These are phyloP conservation scores for Saccharomycopsis phalli DNA, from an alignment of 1,139 yeast species.

Conservation along the genomic window DNA sequence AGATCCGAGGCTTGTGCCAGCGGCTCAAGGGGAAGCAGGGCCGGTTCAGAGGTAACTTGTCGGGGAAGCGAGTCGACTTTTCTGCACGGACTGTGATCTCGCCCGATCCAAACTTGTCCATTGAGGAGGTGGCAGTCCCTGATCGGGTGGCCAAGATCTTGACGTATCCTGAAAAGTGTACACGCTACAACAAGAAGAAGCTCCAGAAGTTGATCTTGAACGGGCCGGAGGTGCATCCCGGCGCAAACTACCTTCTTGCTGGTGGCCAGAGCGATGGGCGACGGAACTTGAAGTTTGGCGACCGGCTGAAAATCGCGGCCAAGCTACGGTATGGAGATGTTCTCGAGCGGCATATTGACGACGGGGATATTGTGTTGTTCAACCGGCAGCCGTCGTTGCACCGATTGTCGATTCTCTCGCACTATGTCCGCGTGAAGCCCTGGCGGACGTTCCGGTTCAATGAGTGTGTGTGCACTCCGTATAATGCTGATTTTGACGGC, in stretches of 20 bases:
- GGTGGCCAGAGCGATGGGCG: slow-evolving; percentile 70
- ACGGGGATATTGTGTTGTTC: slow-evolving; percentile 91
- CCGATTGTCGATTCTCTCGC: slow-evolving; percentile 86
- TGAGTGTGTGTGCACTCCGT: slow-evolving; percentile 99
- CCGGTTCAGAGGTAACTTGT: slow-evolving; percentile 93
- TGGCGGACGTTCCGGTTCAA: slow-evolving; percentile 97
- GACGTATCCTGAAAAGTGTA: slow-evolving; percentile 93
- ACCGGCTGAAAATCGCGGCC: slow-evolving; percentile 67
- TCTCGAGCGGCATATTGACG: slow-evolving; percentile 96
- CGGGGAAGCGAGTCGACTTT: slow-evolving; percentile 98
- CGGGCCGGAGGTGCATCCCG: slow-evolving; percentile 90
- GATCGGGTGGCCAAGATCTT: slow-evolving; percentile 92
- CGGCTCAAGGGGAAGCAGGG: slow-evolving; percentile 98
- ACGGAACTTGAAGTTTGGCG: slow-evolving; percentile 85
- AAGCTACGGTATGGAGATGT: slow-evolving; percentile 79
- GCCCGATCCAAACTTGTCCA: slow-evolving; percentile 91
- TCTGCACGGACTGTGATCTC: slow-evolving; percentile 98
- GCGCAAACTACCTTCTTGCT: slow-evolving; percentile 86
- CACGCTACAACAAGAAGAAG: slow-evolving; percentile 75
- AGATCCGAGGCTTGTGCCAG: slow-evolving; percentile 95
- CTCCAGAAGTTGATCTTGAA: slow-evolving; percentile 63
- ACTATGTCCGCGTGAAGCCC: slow-evolving; percentile 91
- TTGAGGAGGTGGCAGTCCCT: slow-evolving; percentile 98
- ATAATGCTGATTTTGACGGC: slow-evolving; percentile 99
- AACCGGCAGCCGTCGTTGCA: slow-evolving; percentile 98